phyloP scores from a whole-genome alignment of 305 asterid species.

The Solanum hybrid region DNA sequence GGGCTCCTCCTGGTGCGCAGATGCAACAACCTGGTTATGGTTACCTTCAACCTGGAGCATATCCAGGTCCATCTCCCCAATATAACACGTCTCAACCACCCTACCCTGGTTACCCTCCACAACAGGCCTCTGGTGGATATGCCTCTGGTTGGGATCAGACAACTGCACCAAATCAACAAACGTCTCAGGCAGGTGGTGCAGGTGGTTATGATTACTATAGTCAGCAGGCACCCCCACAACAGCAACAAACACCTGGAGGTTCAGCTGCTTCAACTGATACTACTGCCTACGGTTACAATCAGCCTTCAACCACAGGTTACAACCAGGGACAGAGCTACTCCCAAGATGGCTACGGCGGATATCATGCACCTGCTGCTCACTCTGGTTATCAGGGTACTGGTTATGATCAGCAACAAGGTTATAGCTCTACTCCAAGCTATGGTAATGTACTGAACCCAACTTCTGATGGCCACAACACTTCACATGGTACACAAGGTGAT shows the following conservation, averaged over 20 bases:
- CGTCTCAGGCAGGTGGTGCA: slow-evolving; percentile 43
- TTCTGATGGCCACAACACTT: slow-evolving; percentile 27
- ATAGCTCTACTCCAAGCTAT: slow-evolving; percentile 33
- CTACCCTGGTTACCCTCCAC: slow-evolving; percentile 66
- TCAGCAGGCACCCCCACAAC: slow-evolving; percentile 62
- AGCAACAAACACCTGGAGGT: slow-evolving; percentile 44
- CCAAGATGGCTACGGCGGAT: slow-evolving; percentile 61
- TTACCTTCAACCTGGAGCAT: slow-evolving; percentile 69
- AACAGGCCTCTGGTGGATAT: slow-evolving; percentile 55
- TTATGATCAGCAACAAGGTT: slow-evolving; percentile 75
- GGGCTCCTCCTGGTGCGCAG: slow-evolving; percentile 69
- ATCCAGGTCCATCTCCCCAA: slow-evolving; percentile 66
- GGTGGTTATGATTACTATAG: slow-evolving; percentile 60
- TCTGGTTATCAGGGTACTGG: slow-evolving; percentile 50
- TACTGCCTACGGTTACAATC: slow-evolving; percentile 39
- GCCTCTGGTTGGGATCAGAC: slow-evolving; percentile 79
- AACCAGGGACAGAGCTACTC: slow-evolving; percentile 59
- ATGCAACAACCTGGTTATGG: slow-evolving; percentile 81
- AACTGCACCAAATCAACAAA: slow-evolving; percentile 41
- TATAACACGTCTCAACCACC: slow-evolving; percentile 54
- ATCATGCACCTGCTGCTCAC: slow-evolving; percentile 31
- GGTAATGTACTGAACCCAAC: slow-evolving; percentile 42
- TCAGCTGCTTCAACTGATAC: slow-evolving; percentile 37
- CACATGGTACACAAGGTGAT: slow-evolving; percentile 54
- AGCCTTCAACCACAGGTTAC: slow-evolving; percentile 35